A percentile compares a stretch with the other conserved stretches of the same genome.
phyloP scores from a whole-genome alignment of 106 monocot species.

The Dendrobium catenatum region DNA sequence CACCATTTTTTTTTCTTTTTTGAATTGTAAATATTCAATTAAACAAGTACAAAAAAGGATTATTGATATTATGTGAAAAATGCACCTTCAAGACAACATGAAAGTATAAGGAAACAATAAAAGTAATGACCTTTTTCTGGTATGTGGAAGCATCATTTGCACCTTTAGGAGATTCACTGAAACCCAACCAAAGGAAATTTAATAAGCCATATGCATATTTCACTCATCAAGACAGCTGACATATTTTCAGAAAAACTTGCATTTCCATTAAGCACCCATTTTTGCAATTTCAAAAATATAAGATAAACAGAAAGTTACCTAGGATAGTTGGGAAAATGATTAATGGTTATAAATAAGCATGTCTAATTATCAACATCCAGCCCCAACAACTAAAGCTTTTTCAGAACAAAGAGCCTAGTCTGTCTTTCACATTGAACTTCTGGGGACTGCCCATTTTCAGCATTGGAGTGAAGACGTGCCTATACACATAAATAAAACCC shows the following conservation, averaged over 20 bases:
- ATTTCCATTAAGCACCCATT: background rate
- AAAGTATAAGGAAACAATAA: background rate
- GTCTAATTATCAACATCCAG: background rate
- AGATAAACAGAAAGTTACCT: background rate
- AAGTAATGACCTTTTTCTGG: conserved; percentile 78
- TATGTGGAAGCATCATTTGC: conserved; percentile 92
- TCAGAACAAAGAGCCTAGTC: background rate
- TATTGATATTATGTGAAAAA: background rate
- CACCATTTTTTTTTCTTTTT: background rate
- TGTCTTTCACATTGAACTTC: background rate
- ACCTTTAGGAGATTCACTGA: conserved; percentile 97
- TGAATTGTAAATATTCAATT: background rate
- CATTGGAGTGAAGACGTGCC: background rate
- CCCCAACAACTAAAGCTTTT: background rate
- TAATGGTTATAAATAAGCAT: background rate
- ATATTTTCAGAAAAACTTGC: background rate
- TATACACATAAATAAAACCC: background rate
- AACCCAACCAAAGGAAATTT: conserved; percentile 14
- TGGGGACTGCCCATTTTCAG: background rate
- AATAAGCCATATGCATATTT: conserved; percentile 3
- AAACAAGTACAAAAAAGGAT: background rate
- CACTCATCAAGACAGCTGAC: no score
- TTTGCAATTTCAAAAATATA: background rate
- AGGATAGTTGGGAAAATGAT: background rate
- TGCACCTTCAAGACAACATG: background rate